Percentiles rank a stretch among this genome's conserved stretches.
These are phyloP conservation scores for Lupinus albus DNA, from an alignment of 306 rosid genomes.

Conservation along the genomic window DNA sequence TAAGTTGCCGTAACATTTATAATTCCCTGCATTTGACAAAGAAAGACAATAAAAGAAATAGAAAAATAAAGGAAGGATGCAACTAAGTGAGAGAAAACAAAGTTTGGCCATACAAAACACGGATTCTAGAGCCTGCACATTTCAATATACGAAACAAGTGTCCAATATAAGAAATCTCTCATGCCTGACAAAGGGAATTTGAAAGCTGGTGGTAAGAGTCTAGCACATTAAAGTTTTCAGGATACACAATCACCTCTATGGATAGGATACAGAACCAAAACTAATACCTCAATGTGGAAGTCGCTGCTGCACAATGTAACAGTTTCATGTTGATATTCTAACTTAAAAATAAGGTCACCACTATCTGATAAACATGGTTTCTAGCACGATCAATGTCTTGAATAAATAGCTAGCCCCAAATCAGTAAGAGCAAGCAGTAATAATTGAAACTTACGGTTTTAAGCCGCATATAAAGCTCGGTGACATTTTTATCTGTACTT, in stretches of 20 bases:
- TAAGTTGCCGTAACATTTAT: slow-evolving; percentile 77
- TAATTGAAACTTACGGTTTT: neutral
- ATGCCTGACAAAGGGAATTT: neutral
- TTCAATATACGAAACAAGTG: neutral
- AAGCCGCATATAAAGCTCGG: neutral
- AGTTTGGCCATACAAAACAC: slow-evolving; percentile 6
- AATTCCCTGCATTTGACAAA: slow-evolving; percentile 60
- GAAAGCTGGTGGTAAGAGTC: neutral
- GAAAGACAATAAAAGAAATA: slow-evolving; percentile 33
- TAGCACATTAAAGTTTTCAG: neutral
- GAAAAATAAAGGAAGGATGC: slow-evolving; percentile 16
- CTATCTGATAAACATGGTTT: neutral
- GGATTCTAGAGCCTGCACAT: slow-evolving; percentile 27
- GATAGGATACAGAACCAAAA: neutral
- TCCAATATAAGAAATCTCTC: slow-evolving; percentile 2
- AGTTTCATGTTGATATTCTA: slow-evolving; percentile 29
- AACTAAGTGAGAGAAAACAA: slow-evolving; percentile 1
- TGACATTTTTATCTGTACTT: too few species aligned
- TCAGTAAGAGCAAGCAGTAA: slow-evolving; percentile 1
- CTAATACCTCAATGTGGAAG: neutral
- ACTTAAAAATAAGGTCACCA: slow-evolving; percentile 8
- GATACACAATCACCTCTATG: neutral
- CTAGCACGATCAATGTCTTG: slow-evolving; percentile 5
- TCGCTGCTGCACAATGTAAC: slow-evolving; percentile 12
- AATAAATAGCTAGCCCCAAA: slow-evolving; percentile 5